Percentiles rank a stretch among this genome's conserved stretches.
Conservation (phyloP, 495 filamentous ascomycete genomes). For the Penicillium turbatum region DNA sequence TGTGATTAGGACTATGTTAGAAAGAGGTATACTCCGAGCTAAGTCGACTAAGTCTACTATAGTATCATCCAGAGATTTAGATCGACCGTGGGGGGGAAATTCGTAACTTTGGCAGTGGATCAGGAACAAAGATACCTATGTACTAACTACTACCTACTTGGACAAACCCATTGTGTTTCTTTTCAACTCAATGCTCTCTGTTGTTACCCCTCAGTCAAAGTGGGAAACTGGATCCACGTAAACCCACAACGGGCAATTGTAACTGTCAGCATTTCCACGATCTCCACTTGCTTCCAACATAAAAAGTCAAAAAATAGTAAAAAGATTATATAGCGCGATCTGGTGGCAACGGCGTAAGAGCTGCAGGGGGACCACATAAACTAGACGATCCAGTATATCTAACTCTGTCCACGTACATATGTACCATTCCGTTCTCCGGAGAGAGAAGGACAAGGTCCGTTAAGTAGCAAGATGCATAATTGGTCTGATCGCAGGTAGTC, state of each 20-base stretch:
- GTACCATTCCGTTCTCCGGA: background rate
- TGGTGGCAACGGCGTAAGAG: slow-evolving; percentile 23
- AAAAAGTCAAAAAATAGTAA: too few species aligned
- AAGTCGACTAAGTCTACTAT: background rate
- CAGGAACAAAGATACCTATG: background rate
- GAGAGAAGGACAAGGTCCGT: background rate
- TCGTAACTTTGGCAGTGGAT: slow-evolving; percentile 6
- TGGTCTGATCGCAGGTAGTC: background rate
- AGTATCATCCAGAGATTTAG: slow-evolving; percentile 1
- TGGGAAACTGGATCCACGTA: background rate
- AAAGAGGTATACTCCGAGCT: too few species aligned
- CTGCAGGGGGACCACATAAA: slow-evolving; percentile 12
- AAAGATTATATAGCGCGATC: slow-evolving; percentile 10
- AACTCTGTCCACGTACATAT: background rate
- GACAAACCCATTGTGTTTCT: slow-evolving; percentile 4
- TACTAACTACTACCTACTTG: too few species aligned
- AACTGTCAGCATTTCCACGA: background rate
- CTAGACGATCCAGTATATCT: background rate
- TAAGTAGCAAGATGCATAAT: background rate
- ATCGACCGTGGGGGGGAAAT: background rate
- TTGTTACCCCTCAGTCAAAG: slow-evolving; percentile 3
- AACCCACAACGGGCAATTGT: background rate
- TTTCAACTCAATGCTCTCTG: background rate
- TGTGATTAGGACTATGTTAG: background rate
- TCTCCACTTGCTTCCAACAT: background rate